Base-by-base conservation (phyloP, 495 filamentous ascomycete genomes). In the Cercophora newfieldiana region DNA sequence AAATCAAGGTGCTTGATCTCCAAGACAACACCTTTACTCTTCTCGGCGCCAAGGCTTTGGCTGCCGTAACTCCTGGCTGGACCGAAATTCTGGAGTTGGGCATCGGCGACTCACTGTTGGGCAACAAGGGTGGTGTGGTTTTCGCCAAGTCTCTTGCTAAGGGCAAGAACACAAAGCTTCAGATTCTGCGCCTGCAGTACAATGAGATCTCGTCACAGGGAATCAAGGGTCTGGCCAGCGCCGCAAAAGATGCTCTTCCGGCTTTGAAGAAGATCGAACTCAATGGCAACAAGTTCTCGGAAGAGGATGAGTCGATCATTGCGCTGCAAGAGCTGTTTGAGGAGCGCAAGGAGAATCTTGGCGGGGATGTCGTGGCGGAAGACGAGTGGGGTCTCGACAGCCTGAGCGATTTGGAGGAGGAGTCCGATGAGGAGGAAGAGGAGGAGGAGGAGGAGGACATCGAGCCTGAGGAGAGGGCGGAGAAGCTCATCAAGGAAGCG, bases 21-120 rank as follows among this genome's bases (percentile, higher is more conserved):
- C 94, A 99, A 79, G 95, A 99, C 75, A 99, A 99, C 78, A 97
- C 95, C 12, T 98, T 98, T 73, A 98, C 96, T 7, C 68, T 88
- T 33, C 79, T 83, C 63, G 95, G 94, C 7, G 92, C 93, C 4
- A 87, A 80, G 69, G 93, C 93, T 29, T 81, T 99, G 49, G 87
- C 90, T 3, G 84, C 84, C 65, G 92, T 92, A 18, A 81, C 93
- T 28, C 81, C 84, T 0, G 81, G 84, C 57, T 99, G 95, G 95
- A 78, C 81, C 12, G 82, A 88, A 53, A 82, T 98, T 53, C 77
- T 82, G 67, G 96, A 97, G 77, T 81, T 99, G 24, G 94, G 92
- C 55, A 88, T 98, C 37, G 91, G 92, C 24, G 95, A 99, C 75
- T 96, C 91, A 61, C 82, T 97, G 50, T 82, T 98, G 49, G 85